These are phyloP conservation scores for Gelatoporia subvermispora DNA, from an alignment of 768 basidiomycete species.

Conservation along the genomic window DNA sequence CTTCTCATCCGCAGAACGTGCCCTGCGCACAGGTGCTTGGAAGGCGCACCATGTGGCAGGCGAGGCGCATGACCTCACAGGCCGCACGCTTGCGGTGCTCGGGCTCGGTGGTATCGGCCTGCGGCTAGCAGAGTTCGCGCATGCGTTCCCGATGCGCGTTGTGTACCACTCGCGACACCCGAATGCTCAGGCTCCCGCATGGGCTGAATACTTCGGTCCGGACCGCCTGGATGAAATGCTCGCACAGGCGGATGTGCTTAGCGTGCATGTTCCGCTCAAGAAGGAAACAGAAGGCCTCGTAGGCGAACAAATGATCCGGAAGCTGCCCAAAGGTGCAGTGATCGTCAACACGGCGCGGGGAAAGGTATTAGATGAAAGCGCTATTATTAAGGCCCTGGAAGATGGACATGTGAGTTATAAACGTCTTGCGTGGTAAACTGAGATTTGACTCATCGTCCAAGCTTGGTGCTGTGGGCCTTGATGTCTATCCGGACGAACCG, in stretches of 20 bases:
- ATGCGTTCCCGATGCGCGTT: conserved; percentile 85
- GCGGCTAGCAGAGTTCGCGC: conserved; percentile 64
- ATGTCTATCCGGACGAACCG: conserved; percentile 86
- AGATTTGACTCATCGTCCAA: conserved; percentile 22
- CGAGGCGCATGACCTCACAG: conserved; percentile 58
- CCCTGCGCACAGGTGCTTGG: conserved; percentile 54
- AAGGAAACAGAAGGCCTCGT: conserved; percentile 70
- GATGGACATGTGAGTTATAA: conserved; percentile 72
- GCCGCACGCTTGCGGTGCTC: conserved; percentile 66
- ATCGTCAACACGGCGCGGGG: conserved; percentile 90
- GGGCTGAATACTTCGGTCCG: conserved; percentile 69
- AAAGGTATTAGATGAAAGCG: conserved; percentile 84
- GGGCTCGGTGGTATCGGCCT: conserved; percentile 76
- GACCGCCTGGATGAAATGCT: conserved; percentile 61
- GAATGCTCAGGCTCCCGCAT: conserved; percentile 54
- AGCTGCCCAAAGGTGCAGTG: conserved; percentile 71
- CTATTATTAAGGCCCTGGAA: conserved; percentile 79
- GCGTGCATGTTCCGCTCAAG: conserved; percentile 79
- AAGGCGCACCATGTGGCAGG: conserved; percentile 46
- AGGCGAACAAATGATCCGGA: conserved; percentile 68
- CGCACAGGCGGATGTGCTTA: conserved; percentile 72
- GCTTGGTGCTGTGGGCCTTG: conserved; percentile 78
- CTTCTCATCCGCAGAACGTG: conserved; percentile 59
- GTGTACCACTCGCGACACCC: conserved; percentile 72
- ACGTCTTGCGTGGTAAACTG: conserved; percentile 2